phyloP scores from a whole-genome alignment of 352 stramenopile genomes.

The Globisporangium spinosum region DNA sequence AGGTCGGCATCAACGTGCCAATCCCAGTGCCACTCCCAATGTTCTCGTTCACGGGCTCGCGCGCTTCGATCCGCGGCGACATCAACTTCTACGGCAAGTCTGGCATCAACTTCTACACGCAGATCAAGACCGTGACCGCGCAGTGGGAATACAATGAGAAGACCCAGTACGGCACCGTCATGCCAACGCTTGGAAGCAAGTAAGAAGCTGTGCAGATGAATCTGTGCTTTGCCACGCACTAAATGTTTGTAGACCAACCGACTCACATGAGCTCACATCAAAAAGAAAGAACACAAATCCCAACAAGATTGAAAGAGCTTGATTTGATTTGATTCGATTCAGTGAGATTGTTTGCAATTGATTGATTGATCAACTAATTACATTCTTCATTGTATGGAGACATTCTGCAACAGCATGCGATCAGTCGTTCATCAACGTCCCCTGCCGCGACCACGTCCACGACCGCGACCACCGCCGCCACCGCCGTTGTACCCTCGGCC shows the following conservation, averaged over 20 bases:
- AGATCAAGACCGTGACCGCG: slow-evolving; percentile 96
- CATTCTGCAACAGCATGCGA: slow-evolving; percentile 1
- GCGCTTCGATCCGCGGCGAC: slow-evolving; percentile 93
- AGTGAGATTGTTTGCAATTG: neutral
- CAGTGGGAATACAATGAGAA: slow-evolving; percentile 93
- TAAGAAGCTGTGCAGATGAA: slow-evolving; percentile 18
- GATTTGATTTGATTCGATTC: neutral
- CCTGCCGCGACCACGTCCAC: slow-evolving; percentile 33
- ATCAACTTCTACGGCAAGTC: slow-evolving; percentile 97
- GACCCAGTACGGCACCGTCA: slow-evolving; percentile 88
- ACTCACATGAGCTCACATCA: neutral
- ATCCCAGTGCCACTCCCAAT: slow-evolving; percentile 97
- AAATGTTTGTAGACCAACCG: slow-evolving; percentile 13
- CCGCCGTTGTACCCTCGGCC: slow-evolving; percentile 25
- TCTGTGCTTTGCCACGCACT: slow-evolving; percentile 2
- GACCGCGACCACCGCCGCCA: slow-evolving; percentile 31
- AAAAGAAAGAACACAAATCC: neutral
- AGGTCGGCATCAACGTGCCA: slow-evolving; percentile 96
- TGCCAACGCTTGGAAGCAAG: slow-evolving; percentile 88
- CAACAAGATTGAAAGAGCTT: neutral
- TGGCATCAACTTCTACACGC: slow-evolving; percentile 97
- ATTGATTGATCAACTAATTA: neutral
- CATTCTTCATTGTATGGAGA: neutral
- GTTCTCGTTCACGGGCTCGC: slow-evolving; percentile 97
- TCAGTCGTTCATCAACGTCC: slow-evolving; percentile 2